phyloP scores from a whole-genome alignment of 2,329 filamentous ascomycete species.

The Pseudomassariella vexata region DNA sequence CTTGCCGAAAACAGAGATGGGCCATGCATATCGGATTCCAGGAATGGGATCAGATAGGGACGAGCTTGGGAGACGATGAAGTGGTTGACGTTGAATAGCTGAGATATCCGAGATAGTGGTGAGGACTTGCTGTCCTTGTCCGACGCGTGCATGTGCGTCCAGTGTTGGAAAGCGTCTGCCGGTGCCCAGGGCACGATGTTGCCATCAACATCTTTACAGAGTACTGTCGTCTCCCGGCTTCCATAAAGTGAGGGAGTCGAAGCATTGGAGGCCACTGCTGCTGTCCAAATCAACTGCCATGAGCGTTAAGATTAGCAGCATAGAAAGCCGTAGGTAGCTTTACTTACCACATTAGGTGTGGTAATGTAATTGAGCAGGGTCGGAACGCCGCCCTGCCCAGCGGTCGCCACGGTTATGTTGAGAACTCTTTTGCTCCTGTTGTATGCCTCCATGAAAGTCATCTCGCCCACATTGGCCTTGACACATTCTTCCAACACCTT shows the following conservation, averaged over 20 bases:
- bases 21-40: slow-evolving; percentile 74
- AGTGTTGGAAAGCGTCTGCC: slow-evolving; percentile 61
- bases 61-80: slow-evolving; percentile 91
- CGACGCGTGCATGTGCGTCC: slow-evolving; percentile 56
- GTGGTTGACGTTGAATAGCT: slow-evolving; percentile 90
- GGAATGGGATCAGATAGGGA: slow-evolving; percentile 82
- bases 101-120: slow-evolving; percentile 64
- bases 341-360: slow-evolving; percentile 80
- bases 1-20: slow-evolving; percentile 57
- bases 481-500: slow-evolving; percentile 79
- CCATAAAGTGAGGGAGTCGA: slow-evolving; percentile 60
- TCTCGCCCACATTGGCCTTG: slow-evolving; percentile 75
- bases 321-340: neutral
- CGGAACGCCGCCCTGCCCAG: slow-evolving; percentile 68
- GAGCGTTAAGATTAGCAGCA: slow-evolving; percentile 1
- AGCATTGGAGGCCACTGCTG: slow-evolving; percentile 70
- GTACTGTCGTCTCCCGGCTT: slow-evolving; percentile 56
- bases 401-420: slow-evolving; percentile 85
- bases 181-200: slow-evolving; percentile 70
- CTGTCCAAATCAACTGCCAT: slow-evolving; percentile 68
- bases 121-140: slow-evolving; percentile 58
- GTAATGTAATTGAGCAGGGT: slow-evolving; percentile 89
- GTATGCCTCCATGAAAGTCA: slow-evolving; percentile 93
- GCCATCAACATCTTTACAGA: slow-evolving; percentile 73
- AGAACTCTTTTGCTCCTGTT: slow-evolving; percentile 77